Percentiles rank a stretch among this genome's conserved stretches.
These are phyloP conservation scores for Nyctanthes arbortristis DNA, from an alignment of 257 asterid species.

Conservation along the genomic window DNA sequence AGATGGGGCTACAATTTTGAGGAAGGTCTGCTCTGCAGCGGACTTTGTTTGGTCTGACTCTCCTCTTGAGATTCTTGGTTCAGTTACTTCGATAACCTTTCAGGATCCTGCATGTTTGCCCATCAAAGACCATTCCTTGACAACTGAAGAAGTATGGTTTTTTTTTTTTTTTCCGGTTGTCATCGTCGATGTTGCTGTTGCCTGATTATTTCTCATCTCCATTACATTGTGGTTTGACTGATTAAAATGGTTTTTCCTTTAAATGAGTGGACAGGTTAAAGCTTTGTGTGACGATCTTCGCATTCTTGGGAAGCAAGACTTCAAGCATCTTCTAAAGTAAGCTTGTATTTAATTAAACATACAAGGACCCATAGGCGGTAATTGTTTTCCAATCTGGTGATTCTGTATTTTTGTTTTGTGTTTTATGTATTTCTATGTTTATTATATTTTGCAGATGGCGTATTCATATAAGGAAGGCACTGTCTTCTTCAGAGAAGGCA, in stretches of 20 bases:
- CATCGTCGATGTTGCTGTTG: neutral
- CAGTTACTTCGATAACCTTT: slow-evolving; percentile 72
- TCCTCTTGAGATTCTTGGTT: slow-evolving; percentile 81
- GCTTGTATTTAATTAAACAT: slow-evolving; percentile 3
- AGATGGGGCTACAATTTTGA: slow-evolving; percentile 76
- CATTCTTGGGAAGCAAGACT: slow-evolving; percentile 89
- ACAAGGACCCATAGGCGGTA: neutral
- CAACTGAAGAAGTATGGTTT: slow-evolving; percentile 76
- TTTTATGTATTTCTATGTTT: slow-evolving; percentile 11
- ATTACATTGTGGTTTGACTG: neutral
- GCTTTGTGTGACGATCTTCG: slow-evolving; percentile 84
- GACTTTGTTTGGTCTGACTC: slow-evolving; percentile 73
- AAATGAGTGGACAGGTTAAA: slow-evolving; percentile 56
- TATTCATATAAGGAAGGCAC: slow-evolving; percentile 69
- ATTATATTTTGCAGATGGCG: slow-evolving; percentile 69
- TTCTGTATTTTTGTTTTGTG: neutral
- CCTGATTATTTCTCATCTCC: neutral
- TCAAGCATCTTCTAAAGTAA: slow-evolving; percentile 83
- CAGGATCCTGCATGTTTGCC: slow-evolving; percentile 60
- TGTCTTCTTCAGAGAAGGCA: slow-evolving; percentile 64
- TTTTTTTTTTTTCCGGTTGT: neutral
- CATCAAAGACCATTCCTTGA: slow-evolving; percentile 64
- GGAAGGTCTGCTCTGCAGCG: slow-evolving; percentile 73
- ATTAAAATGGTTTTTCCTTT: slow-evolving; percentile 16
- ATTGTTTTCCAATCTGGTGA: neutral